Base-by-base conservation (phyloP, 495 filamentous ascomycete genomes). In the Bacidia rubella region DNA sequence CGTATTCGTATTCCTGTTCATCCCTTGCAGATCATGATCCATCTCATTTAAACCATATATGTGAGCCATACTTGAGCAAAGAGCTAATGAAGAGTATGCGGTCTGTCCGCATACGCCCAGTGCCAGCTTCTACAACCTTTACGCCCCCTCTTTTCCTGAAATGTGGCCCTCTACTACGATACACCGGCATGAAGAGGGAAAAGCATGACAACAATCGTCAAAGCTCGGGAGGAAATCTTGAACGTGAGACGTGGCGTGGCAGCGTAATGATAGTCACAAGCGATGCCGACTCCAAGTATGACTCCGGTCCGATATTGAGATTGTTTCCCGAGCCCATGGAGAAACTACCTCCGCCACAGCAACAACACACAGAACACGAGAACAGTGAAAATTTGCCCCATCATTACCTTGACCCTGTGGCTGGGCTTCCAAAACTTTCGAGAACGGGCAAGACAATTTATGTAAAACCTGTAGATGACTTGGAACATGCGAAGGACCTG, bases 251-350 rank as follows among this genome's bases (percentile, higher is more conserved):
- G 22, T 98, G 92, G 92, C 78, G 88, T 66, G 92, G 92, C 23
- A 89, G 79, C 54, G 73, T 97, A 24, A 85, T 98, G 86, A 92
- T 97, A 53, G 87, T 97, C 27, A 96, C 92, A 0, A 73, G 75
- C 32, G 90, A 97, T 60, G 74, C 77, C 9, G 72, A 82, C 22
- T 95, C 89, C 3, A 81, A 81, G 1, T 94, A 94, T 63, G 78
- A 86, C n/a, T 75, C 77, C 20, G 72, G 76, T 7, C 92, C 92
- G 17, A 82, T 74, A 2, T 67, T 97, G 51, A 76, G 87, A 42
- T 61, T 98, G 2, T 98, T 95, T 64, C 77, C 78, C 15, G 89
- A 95, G 61, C 83, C 88, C 1, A 84, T 87, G 66, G 85, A 93
- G 56, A 73, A 93, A 22, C 69, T 90, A 0, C 87, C 86, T 32